Base-by-base conservation (phyloP, 345 rosid species). In the Eucalyptus erythrocorys region DNA sequence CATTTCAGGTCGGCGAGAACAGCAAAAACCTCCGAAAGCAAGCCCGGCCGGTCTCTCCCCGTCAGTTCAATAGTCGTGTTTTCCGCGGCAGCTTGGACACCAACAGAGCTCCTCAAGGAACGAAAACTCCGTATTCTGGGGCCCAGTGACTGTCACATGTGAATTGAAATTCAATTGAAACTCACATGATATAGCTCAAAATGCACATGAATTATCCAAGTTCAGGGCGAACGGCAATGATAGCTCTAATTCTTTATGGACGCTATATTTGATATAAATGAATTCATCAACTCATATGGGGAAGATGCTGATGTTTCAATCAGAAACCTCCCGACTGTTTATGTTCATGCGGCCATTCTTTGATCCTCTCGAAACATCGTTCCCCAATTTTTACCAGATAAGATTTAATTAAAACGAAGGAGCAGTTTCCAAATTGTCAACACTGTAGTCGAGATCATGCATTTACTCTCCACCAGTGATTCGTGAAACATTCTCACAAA, bases 1-100 rank as follows among this genome's bases (percentile, higher is more conserved):
- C 97, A 96, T 61, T 95, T 94, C 64, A 92, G 95, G 94, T 94
- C 95, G 5, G 97, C 79, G 10, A 96, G 94, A 90, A 96, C 96
- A 11, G 98, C 98, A 79, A 93, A 95, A 37, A 95, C 93, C 88
- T 96, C 98, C 4, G 98, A 96, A n/a, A 96, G 96, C 90, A 96
- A 91, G 82, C 98, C 97, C 1, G 98, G 97, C 13, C 98, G 90
- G 90, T 95, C 97, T 88, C 96, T 94, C 85, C 97, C 98, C 0
- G 95, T 96, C 91, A 96, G 88, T 64, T 96, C 98, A 84, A 96
- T 96, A 10, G 95, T 92, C 14, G 98, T 95, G 88, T 95, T 93
- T 79, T 92, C 93, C 13, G 86, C 26, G 3, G 92, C 94, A 48
- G 94, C 87, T 91, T 96, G 96, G 80, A 95, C 91, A 45, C 95